A percentile compares a stretch with the other conserved stretches of the same genome.
phyloP scores from a whole-genome alignment of 371 early-diverging fungal genomes.

The Haplosporangium sp. region DNA sequence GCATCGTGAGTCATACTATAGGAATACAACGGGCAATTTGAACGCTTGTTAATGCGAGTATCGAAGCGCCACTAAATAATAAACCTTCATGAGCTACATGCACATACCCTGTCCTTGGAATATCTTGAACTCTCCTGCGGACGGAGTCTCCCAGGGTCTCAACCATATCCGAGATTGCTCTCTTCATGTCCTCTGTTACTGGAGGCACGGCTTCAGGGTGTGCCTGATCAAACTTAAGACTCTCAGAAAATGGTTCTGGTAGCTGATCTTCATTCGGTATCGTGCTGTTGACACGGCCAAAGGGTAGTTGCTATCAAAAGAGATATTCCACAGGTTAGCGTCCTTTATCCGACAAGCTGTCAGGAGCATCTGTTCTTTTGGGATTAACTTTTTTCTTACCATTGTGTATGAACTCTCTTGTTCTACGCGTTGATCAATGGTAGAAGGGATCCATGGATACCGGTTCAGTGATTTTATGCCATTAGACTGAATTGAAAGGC shows the following conservation, averaged over 20 bases:
- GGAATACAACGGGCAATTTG: no score
- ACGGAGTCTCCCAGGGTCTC: constrained; percentile 65
- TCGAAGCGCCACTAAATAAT: no score
- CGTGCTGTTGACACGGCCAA: constrained; percentile 59
- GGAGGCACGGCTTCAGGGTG: constrained; percentile 49
- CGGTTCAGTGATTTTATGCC: constrained; percentile 7
- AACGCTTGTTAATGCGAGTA: no score
- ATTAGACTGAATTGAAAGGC: constrained; percentile 58
- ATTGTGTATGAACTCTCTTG: not conserved
- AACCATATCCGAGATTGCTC: constrained; percentile 55
- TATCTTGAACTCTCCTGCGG: constrained; percentile 63
- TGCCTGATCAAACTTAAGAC: constrained; percentile 29
- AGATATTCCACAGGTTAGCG: no score
- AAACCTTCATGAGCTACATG: not conserved
- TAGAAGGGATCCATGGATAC: constrained; percentile 55
- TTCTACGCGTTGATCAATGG: not conserved
- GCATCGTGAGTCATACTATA: constrained; percentile 51
- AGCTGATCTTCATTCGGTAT: constrained; percentile 56
- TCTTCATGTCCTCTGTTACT: constrained; percentile 49
- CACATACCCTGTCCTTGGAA: constrained; percentile 62
- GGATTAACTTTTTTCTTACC: not conserved
- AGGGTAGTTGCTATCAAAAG: constrained; percentile 58
- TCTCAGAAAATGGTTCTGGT: constrained; percentile 26
- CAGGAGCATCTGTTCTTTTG: not conserved
- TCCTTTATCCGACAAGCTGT: not conserved